Percentiles rank a stretch among this genome's conserved stretches.
Evolutionary conservation across 208 protist genomes (phyloP).

Genomic region (Leishmania lainsoni): DNA sequence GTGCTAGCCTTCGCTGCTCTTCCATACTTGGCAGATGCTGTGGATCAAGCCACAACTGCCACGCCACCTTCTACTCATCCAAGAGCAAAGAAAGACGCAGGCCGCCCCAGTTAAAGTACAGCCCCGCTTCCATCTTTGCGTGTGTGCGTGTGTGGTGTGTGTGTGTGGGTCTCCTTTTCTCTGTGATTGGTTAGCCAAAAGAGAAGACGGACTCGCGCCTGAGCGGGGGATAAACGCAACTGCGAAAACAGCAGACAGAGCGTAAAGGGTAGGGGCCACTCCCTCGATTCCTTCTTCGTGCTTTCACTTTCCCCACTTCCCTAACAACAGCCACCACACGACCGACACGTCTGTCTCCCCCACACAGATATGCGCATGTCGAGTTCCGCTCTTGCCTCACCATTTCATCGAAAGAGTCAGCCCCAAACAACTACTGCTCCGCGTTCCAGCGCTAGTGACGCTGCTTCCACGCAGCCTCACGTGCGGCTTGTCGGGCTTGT

Average conservation of each 20-base stretch:
- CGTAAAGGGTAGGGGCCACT: neutral
- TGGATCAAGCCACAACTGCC: neutral
- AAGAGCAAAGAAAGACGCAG: neutral
- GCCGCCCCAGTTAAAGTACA: neutral
- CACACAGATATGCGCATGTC: too few species aligned
- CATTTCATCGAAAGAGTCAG: neutral
- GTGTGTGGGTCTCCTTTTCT: neutral
- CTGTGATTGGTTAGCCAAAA: neutral
- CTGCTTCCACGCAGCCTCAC: slow-evolving; percentile 25
- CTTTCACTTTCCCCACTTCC: neutral
- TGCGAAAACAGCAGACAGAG: neutral
- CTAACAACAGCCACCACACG: neutral
- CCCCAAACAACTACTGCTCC: neutral
- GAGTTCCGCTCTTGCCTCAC: neutral
- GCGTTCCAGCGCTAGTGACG: neutral
- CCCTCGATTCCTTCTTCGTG: neutral
- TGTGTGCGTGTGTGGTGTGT: too few species aligned
- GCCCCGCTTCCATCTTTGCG: neutral
- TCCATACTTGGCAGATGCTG: neutral
- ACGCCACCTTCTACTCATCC: neutral
- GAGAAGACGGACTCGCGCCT: neutral
- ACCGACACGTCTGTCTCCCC: neutral
- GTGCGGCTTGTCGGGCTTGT: slow-evolving; percentile 10
- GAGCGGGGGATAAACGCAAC: neutral
- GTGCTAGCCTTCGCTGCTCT: neutral